These are phyloP conservation scores for Cyberlindnera subsufficiens DNA, from an alignment of 805 yeast species.

Conservation along the genomic window DNA sequence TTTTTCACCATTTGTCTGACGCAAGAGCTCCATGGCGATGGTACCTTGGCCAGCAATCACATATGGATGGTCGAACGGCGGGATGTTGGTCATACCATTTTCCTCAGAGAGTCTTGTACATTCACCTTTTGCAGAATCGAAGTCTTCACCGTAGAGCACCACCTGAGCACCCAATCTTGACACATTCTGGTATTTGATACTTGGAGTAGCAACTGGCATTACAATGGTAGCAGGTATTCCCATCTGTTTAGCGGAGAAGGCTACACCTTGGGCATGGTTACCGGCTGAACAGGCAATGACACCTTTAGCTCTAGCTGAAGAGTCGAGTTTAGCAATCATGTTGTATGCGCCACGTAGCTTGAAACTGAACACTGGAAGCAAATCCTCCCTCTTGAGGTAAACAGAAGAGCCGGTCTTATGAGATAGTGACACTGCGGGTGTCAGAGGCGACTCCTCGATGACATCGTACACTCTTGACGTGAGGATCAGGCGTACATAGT, in stretches of 20 bases:
- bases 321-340: conserved; percentile 83
- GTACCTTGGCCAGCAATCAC: conserved; percentile 99
- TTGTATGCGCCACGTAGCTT: conserved; percentile 97
- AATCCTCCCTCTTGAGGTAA: conserved; percentile 83
- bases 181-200: conserved; percentile 89
- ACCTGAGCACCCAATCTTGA: conserved; percentile 91
- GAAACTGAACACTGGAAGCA: conserved; percentile 92
- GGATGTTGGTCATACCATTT: conserved; percentile 79
- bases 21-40: conserved; percentile 83
- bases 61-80: conserved; percentile 98
- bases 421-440: conserved; percentile 68
- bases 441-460: conserved; percentile 82
- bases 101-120: conserved; percentile 66
- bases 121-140: conserved; percentile 91
- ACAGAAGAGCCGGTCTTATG: conserved; percentile 73
- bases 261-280: conserved; percentile 99
- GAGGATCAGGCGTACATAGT: conserved; percentile 82
- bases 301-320: conserved; percentile 60
- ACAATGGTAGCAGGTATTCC: conserved; percentile 94
- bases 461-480: conserved; percentile 95
- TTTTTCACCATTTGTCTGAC: conserved; percentile 76
- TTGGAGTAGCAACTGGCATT: conserved; percentile 97
- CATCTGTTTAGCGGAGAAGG: conserved; percentile 78
- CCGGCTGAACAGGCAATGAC: conserved; percentile 99
- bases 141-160: conserved; percentile 88